Evolutionary conservation across 176 grass and related monocot species (phyloP), one percentile per base, ranked within the genome.

Genomic region (Ensete ventricosum): DNA sequence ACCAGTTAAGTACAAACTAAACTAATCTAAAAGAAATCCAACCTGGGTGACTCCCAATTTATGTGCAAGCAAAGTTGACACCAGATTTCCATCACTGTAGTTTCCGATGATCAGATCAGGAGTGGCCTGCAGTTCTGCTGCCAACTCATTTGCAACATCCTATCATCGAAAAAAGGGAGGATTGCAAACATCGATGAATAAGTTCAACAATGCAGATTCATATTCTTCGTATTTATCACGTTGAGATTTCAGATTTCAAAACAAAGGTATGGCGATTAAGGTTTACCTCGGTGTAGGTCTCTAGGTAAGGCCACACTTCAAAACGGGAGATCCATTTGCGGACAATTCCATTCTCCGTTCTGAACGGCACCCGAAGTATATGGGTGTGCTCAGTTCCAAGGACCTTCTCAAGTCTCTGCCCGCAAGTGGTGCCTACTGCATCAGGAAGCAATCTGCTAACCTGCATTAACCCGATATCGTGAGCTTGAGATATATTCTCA

Each of bases 321-420:
- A 98, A 98, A 63, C 94, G 94, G 0, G 94, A 98, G 84, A 98
- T 98, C 94, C 94, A 98, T 79, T 98, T 98, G 79, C 94, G 94
- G 82, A 98, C 88, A 50, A 89, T 93, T 62, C 94, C 94, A 63
- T 87, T 84, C 26, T 98, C 94, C 14, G 88, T 93, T 89, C 90
- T 91, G 72, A 98, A 98, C 57, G 94, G 94, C 51, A 98, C 94
- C 80, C 94, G 90, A 6, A 98, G 90, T 58, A 98, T 93, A 51
- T 98, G 94, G n/a, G 90, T 93, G 86, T 98, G 90, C 64, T 98
- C 94, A 1, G 94, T 98, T 24, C 94, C 94, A 27, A 98, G 86
- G 53, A 98, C 94, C 85, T 98, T 98, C 81, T 98, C 94, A 48
- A 98, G 84, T 73, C 90, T 88, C 73, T 98, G 94, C 34, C 94